These are phyloP conservation scores for Phylloporus scabripes DNA, from an alignment of 768 basidiomycete species.

Conservation along the genomic window DNA sequence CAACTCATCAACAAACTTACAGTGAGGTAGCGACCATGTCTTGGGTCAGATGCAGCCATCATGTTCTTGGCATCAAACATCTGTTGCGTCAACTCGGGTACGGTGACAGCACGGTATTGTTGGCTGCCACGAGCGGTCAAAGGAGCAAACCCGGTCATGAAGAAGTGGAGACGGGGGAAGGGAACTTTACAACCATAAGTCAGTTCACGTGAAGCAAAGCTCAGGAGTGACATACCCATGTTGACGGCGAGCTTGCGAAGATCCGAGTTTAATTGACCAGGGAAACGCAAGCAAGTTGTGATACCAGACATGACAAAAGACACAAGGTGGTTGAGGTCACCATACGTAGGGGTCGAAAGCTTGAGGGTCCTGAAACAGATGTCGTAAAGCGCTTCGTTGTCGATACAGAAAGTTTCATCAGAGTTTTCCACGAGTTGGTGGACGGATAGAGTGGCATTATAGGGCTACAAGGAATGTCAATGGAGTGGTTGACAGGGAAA, in stretches of 20 bases:
- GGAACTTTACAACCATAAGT: slow-evolving; percentile 52
- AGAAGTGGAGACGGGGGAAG: slow-evolving; percentile 99
- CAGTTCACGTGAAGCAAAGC: neutral
- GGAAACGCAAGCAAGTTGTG: slow-evolving; percentile 98
- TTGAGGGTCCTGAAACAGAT: slow-evolving; percentile 99
- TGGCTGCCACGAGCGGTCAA: slow-evolving; percentile 91
- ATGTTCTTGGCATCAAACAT: slow-evolving; percentile 99
- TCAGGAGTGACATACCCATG: slow-evolving; percentile 64
- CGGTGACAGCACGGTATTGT: slow-evolving; percentile 94
- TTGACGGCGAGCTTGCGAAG: slow-evolving; percentile 97
- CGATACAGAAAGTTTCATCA: slow-evolving; percentile 99
- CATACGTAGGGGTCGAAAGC: slow-evolving; percentile 91
- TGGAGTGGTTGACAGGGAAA: neutral
- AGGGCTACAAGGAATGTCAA: slow-evolving; percentile 53
- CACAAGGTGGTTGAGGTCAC: slow-evolving; percentile 96
- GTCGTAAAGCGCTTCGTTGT: slow-evolving; percentile 98
- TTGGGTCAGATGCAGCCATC: slow-evolving; percentile 98
- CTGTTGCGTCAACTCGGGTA: slow-evolving; percentile 96
- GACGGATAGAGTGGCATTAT: slow-evolving; percentile 97
- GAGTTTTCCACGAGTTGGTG: slow-evolving; percentile 99
- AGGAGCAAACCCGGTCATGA: slow-evolving; percentile 96
- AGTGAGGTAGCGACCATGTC: slow-evolving; percentile 96
- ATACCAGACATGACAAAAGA: slow-evolving; percentile 98
- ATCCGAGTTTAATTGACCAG: slow-evolving; percentile 99
- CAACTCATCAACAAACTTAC: slow-evolving; percentile 36